These are phyloP conservation scores for Yamadazyma aaseri DNA, from an alignment of 1,139 yeast genomes.

Conservation along the genomic window DNA sequence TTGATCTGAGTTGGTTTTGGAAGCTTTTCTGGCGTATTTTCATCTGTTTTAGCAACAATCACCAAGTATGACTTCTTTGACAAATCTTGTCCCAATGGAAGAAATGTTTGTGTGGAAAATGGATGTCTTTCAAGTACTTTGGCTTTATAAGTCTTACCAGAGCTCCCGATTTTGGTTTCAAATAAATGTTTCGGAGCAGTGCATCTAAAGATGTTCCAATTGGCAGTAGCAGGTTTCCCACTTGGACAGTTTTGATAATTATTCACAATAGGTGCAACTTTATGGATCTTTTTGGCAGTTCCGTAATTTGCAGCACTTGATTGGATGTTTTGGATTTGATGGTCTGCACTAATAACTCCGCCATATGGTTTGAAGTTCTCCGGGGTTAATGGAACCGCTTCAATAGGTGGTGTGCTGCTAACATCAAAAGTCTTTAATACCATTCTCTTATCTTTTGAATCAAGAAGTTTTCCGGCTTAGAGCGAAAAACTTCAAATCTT, in stretches of 20 bases:
- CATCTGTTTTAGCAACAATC: conserved; percentile 67
- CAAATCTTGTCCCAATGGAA: conserved; percentile 75
- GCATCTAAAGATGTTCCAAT: conserved; percentile 84
- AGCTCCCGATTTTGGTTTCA: conserved; percentile 17
- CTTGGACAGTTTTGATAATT: conserved; percentile 48
- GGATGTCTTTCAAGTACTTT: conserved; percentile 90
- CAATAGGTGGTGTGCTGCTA: conserved; percentile 22
- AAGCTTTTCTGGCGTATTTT: conserved; percentile 30
- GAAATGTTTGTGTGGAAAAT: conserved; percentile 82
- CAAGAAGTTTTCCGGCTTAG: conserved; percentile 2
- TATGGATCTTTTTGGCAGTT: conserved; percentile 77
- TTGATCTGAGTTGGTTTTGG: conserved; percentile 61
- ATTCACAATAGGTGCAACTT: conserved; percentile 68
- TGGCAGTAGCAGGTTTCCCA: conserved; percentile 50
- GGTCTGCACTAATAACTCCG: conserved; percentile 47
- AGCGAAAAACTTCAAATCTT: neutral
- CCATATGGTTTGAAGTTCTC: conserved; percentile 43
- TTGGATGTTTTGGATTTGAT: conserved; percentile 30
- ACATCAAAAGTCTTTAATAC: conserved; percentile 40
- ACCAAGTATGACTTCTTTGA: conserved; percentile 62
- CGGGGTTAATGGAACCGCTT: conserved; percentile 41
- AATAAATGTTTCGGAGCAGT: conserved; percentile 68
- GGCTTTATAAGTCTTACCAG: conserved; percentile 49
- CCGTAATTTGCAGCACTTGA: conserved; percentile 78
- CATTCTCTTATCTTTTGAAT: conserved; percentile 23